These are phyloP conservation scores for Talaromyces liani DNA, from an alignment of 495 filamentous ascomycete species.

Conservation along the genomic window DNA sequence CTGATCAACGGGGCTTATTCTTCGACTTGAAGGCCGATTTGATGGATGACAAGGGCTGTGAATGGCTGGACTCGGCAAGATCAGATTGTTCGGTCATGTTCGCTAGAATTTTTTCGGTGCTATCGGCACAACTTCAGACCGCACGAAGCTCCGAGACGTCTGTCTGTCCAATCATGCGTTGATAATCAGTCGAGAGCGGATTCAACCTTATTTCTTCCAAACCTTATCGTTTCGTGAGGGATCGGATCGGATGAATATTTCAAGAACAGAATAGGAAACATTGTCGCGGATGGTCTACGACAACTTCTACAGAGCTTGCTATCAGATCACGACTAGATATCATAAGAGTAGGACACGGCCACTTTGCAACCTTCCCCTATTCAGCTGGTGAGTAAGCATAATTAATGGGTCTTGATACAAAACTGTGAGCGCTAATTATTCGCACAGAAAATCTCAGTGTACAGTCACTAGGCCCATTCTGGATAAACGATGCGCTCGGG, in stretches of 20 bases:
- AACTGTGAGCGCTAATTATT: too few species aligned
- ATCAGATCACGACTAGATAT: neutral
- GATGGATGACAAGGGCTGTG: neutral
- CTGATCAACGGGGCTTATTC: neutral
- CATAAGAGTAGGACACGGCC: too few species aligned
- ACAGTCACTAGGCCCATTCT: neutral
- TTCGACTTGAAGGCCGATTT: neutral
- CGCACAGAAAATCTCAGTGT: too few species aligned
- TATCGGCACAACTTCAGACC: neutral
- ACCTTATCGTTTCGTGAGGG: neutral
- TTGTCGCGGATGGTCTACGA: neutral
- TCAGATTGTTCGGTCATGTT: neutral
- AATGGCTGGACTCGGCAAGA: neutral
- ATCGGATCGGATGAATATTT: neutral
- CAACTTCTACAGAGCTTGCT: neutral
- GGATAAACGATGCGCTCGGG: neutral
- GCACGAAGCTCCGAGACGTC: neutral
- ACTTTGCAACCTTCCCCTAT: too few species aligned
- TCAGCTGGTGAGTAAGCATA: too few species aligned
- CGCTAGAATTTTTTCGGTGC: neutral
- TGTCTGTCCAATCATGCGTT: neutral
- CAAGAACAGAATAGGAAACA: neutral
- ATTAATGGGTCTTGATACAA: too few species aligned
- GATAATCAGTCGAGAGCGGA: neutral
- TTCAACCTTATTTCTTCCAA: neutral